Conservation (phyloP, 2,329 filamentous ascomycete genomes). For the Penicillium sp. region DNA sequence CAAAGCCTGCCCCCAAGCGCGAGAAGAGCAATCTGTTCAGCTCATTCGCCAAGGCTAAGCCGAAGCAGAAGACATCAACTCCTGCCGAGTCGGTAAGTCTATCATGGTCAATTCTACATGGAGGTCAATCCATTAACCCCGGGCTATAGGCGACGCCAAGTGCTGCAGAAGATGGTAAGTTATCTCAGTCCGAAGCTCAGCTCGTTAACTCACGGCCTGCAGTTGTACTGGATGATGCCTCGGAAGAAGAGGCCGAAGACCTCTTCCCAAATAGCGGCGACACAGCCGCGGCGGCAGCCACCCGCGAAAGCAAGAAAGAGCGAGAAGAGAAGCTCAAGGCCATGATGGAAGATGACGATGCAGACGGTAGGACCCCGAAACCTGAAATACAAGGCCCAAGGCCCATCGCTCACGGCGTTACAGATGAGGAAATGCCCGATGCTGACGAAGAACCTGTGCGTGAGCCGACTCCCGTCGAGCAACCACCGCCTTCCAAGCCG, state of each 20-base stretch:
- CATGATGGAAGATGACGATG: constrained; percentile 71
- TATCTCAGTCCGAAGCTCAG: not conserved
- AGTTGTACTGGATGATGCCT: constrained; percentile 54
- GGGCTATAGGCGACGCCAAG: constrained; percentile 34
- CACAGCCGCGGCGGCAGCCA: constrained; percentile 34
- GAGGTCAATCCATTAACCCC: not conserved
- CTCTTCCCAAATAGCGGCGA: constrained; percentile 45
- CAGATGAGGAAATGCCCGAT: constrained; percentile 60
- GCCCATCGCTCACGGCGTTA: constrained; percentile 16
- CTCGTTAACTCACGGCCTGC: constrained; percentile 28
- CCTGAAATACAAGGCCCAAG: constrained; percentile 24
- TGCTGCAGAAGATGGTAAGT: constrained; percentile 51
- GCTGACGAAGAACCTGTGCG: constrained; percentile 43
- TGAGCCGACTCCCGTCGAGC: constrained; percentile 37
- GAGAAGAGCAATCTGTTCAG: constrained; percentile 69
- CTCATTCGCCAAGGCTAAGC: constrained; percentile 71
- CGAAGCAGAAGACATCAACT: constrained; percentile 52
- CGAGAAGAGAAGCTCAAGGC: constrained; percentile 64
- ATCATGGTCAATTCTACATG: too few species aligned
- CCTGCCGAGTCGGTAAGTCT: constrained; percentile 40
- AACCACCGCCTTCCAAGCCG: constrained; percentile 42
- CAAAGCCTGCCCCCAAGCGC: constrained; percentile 54
- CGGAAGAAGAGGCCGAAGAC: constrained; percentile 56
- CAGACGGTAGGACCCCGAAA: constrained; percentile 27
- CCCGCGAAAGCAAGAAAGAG: constrained; percentile 55